Evolutionary conservation across 179 eudicot genomes (phyloP), one percentile per base, ranked within the genome.

Genomic region (Beta macrorhiza): DNA sequence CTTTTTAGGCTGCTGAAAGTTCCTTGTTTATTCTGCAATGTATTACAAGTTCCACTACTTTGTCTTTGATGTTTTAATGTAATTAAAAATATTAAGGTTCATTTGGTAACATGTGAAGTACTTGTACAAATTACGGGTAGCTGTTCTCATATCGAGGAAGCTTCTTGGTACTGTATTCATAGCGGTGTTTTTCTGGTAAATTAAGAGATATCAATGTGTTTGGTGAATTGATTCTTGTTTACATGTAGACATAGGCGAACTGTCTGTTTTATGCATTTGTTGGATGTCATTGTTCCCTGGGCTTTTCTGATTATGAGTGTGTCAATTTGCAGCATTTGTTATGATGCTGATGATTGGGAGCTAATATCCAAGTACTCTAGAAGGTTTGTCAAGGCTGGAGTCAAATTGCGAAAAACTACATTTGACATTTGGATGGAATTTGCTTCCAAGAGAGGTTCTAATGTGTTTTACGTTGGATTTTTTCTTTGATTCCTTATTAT

Each of bases 371-470:
- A 92, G 88, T 91, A 93, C 82, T 87, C 91, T 47, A 87, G 80
- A 86, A 87, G 89, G 84, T 97, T 94, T 78, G 76, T 88, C 80
- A 90, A 80, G 85, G 91, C 89, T 22, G 97, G 97, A 83, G 97
- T 91, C 37, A 93, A 90, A 58, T 87, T 97, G 79, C 86, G 98
- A 49, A 90, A 86, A 84, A 82, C 89, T 80, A 82, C 98, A 59
- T 94, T 93, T 83, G 97, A 90, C 52, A 55, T 65, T 37, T 97
- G 98, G 97, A 90, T 95, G 97, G 93, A 85, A 32, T 92, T 90
- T 85, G 90, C 97, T 84, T 93, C 95, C 67, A 92, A 82, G 82
- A 87, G 83, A 91, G 99, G 99, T 96, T 63, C 77, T 52, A 56
- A 64, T 74, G 25, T 25, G 45, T 63, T 62, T 25, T 55, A 44